These are phyloP conservation scores for Skeletonema marinoi DNA, from an alignment of 108 stramenopile species.

Conservation along the genomic window DNA sequence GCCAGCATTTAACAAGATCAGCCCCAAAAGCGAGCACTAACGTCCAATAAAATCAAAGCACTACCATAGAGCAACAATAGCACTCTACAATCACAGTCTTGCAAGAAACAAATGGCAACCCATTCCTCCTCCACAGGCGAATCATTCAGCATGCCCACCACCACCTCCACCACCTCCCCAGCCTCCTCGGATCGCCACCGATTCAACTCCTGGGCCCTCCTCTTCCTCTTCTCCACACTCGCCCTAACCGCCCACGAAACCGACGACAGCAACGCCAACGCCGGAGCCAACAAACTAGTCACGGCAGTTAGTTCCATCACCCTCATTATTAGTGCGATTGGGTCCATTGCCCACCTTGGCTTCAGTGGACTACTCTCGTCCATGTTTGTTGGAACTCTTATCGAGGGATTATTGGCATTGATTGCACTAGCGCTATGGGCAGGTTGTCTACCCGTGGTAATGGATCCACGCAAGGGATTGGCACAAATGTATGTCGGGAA, in stretches of 20 bases:
- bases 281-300: constrained; percentile 6
- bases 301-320: constrained; percentile 29
- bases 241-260: constrained; percentile 44
- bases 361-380: constrained; percentile 2
- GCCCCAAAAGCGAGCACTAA: too few relatives aligned
- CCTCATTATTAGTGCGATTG: constrained; percentile 17
- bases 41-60: too few relatives aligned
- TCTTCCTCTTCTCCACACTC: constrained; percentile 39
- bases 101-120: too few relatives aligned
- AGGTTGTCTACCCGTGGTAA: constrained; percentile 35
- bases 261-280: constrained; percentile 21
- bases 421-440: constrained; percentile 38
- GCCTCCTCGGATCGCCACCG: constrained; percentile 16
- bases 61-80: too few relatives aligned
- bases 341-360: constrained; percentile 19
- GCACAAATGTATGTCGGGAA: constrained; percentile 51
- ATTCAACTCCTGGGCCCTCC: constrained; percentile 42
- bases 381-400: constrained; percentile 41
- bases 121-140: not conserved
- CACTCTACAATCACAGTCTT: too few relatives aligned
- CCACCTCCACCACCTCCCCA: constrained; percentile 13
- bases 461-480: constrained; percentile 44
- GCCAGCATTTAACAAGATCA: too few relatives aligned
- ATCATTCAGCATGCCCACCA: constrained; percentile 7
- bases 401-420: constrained; percentile 34